A percentile compares a stretch with the other conserved stretches of the same genome.
These are phyloP conservation scores for Laguncularia racemosa DNA, from an alignment of 345 rosid genomes.

Conservation along the genomic window DNA sequence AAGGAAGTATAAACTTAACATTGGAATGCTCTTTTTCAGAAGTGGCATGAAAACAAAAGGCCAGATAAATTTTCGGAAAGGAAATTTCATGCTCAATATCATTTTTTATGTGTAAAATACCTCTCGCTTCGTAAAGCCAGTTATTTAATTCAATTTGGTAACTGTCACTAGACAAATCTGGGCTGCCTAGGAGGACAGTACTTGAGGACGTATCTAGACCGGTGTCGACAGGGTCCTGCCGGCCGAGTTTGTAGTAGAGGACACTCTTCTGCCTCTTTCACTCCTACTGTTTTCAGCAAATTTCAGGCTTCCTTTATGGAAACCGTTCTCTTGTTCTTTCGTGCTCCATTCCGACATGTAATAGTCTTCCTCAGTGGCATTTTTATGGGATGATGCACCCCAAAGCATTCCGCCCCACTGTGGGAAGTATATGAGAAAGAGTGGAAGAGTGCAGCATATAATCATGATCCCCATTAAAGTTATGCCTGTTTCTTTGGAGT, in stretches of 20 bases:
- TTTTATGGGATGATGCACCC: conserved; percentile 42
- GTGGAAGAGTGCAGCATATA: conserved; percentile 58
- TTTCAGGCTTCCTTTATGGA: conserved; percentile 52
- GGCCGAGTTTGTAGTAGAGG: conserved; percentile 8
- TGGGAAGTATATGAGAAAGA: conserved; percentile 62
- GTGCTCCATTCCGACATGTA: conserved; percentile 71
- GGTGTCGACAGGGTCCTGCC: conserved; percentile 6
- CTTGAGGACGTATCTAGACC: conserved; percentile 13
- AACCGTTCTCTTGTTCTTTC: conserved; percentile 41
- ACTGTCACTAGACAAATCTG: no score
- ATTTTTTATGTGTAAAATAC: no score
- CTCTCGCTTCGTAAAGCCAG: no score
- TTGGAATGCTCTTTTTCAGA: no score
- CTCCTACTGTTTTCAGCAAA: conserved; percentile 65
- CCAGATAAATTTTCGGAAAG: no score
- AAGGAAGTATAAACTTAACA: no score
- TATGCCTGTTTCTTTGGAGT: conserved; percentile 75
- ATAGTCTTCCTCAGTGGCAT: conserved; percentile 64
- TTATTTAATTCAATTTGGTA: no score
- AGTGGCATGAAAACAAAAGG: no score
- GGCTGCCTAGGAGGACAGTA: no score
- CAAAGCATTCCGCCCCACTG: conserved; percentile 97
- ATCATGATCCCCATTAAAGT: conserved; percentile 79
- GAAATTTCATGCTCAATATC: no score
- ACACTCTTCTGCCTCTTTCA: conserved; percentile 50